Percentiles rank a stretch among this genome's conserved stretches.
phyloP scores from a whole-genome alignment of 148 eudicot species.

The Cornus suecica region DNA sequence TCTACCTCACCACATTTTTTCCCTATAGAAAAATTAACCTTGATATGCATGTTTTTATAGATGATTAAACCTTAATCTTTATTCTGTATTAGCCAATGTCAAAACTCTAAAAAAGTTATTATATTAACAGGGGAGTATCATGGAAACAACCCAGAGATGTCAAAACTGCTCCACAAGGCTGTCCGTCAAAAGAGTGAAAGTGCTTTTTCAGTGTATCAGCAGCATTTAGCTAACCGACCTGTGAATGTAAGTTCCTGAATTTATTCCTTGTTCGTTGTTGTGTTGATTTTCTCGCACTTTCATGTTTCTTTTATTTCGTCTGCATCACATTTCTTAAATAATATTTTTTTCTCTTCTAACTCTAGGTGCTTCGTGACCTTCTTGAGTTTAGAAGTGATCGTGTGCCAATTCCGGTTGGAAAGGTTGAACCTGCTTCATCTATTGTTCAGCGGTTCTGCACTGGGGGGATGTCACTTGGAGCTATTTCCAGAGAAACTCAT shows the following conservation, averaged over 20 bases:
- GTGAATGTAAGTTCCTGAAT: conserved; percentile 67
- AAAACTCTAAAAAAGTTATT: conserved; percentile 6
- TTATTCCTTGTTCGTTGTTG: not conserved
- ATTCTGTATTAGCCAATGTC: conserved; percentile 5
- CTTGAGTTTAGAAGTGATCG: conserved; percentile 90
- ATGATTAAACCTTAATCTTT: conserved; percentile 3
- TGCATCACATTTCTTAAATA: conserved; percentile 3
- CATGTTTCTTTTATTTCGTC: not conserved
- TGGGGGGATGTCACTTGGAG: conserved; percentile 99
- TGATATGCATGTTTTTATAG: conserved; percentile 5
- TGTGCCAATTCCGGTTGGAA: conserved; percentile 89
- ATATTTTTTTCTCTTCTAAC: conserved; percentile 8
- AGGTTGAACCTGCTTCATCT: conserved; percentile 87
- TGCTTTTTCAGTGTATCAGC: conserved; percentile 95
- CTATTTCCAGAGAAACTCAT: conserved; percentile 98
- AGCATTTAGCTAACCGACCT: conserved; percentile 96
- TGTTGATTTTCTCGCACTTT: not conserved
- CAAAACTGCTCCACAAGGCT: conserved; percentile 96
- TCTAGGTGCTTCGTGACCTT: conserved; percentile 92
- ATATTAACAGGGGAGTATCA: conserved; percentile 79
- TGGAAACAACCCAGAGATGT: conserved; percentile 97
- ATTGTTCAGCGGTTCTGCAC: conserved; percentile 96
- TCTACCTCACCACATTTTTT: not conserved
- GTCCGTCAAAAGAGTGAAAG: conserved; percentile 93
- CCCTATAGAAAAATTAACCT: not conserved